A percentile compares a stretch with the other conserved stretches of the same genome.
phyloP scores from a whole-genome alignment of 2,329 filamentous ascomycete genomes.

The Alternaria postmessia region DNA sequence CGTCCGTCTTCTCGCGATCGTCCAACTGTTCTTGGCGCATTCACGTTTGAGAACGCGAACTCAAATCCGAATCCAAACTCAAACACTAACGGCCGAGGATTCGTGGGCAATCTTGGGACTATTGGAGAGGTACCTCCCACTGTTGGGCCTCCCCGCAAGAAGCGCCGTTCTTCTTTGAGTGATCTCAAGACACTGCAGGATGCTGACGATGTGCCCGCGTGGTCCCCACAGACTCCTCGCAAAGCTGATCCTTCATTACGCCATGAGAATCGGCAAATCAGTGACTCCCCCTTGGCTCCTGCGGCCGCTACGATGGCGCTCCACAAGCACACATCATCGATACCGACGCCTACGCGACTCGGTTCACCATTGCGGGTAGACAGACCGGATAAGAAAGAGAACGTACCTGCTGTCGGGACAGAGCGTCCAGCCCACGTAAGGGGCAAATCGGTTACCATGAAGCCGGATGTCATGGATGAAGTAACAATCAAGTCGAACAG shows the following conservation, averaged over 20 bases:
- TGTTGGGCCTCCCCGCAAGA: conserved; percentile 63
- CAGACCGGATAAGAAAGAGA: conserved; percentile 48
- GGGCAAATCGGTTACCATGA: conserved; percentile 33
- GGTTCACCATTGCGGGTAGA: conserved; percentile 56
- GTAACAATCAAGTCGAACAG: conserved; percentile 50
- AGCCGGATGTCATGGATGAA: conserved; percentile 41
- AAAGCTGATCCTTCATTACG: conserved; percentile 34
- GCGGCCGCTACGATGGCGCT: conserved; percentile 36
- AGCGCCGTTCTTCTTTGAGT: conserved; percentile 89
- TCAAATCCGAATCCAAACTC: conserved; percentile 38
- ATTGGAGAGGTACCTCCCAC: conserved; percentile 59
- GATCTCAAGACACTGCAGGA: conserved; percentile 78
- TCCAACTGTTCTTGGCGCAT: conserved; percentile 58
- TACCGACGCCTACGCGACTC: conserved; percentile 52
- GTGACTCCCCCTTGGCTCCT: conserved; percentile 43
- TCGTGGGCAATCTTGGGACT: conserved; percentile 54
- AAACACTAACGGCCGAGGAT: conserved; percentile 39
- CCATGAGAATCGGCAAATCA: conserved; percentile 33
- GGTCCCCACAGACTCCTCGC: conserved; percentile 50
- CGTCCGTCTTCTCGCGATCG: conserved; percentile 66
- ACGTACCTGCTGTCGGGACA: conserved; percentile 46
- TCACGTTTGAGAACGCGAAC: conserved; percentile 54
- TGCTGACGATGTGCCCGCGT: conserved; percentile 53
- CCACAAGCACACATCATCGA: conserved; percentile 49
- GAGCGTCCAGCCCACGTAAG: conserved; percentile 36